Percentiles rank a stretch among this genome's conserved stretches.
phyloP scores from a whole-genome alignment of 2,329 filamentous ascomycete genomes.

The Beauveria sp. region DNA sequence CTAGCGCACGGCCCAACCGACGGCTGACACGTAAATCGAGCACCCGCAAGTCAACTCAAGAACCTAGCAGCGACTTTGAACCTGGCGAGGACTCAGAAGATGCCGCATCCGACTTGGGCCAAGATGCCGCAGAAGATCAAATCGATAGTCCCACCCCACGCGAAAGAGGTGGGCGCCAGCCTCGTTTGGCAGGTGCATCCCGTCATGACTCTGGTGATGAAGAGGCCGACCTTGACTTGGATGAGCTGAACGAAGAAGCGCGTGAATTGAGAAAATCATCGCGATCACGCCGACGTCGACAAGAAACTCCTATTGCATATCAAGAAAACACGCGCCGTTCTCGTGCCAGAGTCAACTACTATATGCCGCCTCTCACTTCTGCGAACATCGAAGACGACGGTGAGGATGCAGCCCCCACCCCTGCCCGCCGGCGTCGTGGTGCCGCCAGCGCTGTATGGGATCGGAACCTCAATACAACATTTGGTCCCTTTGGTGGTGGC shows the following conservation, averaged over 20 bases:
- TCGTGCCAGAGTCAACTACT: conserved; percentile 68
- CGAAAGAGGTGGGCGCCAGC: conserved; percentile 35
- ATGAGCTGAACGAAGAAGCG: conserved; percentile 60
- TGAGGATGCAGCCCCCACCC: conserved; percentile 58
- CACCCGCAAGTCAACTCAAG: conserved; percentile 38
- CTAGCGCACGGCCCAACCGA: conserved; percentile 28
- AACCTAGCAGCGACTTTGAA: conserved; percentile 55
- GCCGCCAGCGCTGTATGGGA: conserved; percentile 59
- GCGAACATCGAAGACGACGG: conserved; percentile 64
- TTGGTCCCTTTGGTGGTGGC: conserved; percentile 86
- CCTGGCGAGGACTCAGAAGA: conserved; percentile 53
- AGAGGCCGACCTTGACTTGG: conserved; percentile 51
- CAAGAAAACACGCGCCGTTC: conserved; percentile 47
- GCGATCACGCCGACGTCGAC: conserved; percentile 42
- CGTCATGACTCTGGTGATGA: conserved; percentile 48
- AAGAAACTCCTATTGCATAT: conserved; percentile 50
- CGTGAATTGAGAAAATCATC: conserved; percentile 53
- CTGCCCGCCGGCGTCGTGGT: conserved; percentile 59
- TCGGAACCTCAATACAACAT: conserved; percentile 78
- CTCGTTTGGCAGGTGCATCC: conserved; percentile 39
- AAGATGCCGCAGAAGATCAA: conserved; percentile 36
- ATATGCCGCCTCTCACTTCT: conserved; percentile 62
- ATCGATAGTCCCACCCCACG: conserved; percentile 42
- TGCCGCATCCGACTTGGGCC: conserved; percentile 35
- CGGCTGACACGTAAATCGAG: conserved; percentile 41